Evolutionary conservation across 352 stramenopile species (phyloP), one percentile per base, ranked within the genome.

Genomic region (Pythium sp.): DNA sequence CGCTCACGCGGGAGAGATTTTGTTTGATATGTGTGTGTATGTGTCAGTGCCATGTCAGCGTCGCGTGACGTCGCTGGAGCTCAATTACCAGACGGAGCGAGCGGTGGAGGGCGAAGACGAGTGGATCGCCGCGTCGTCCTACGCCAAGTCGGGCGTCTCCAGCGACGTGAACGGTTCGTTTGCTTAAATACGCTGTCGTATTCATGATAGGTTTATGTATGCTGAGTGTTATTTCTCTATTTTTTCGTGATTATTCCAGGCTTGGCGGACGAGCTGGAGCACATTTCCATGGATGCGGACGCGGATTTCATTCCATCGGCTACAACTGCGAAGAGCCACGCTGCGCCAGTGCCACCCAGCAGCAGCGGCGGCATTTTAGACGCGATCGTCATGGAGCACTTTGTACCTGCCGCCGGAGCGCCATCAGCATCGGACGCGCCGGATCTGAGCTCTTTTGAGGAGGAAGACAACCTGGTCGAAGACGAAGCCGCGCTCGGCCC

Each of bases 91-190:
- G 69, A 83, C 73, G 20, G 87, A 93, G 62, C 72, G 79, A 38
- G 67, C 81, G 2, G 81, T 95, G 5, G 88, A 93, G 12, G 89
- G 85, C 28, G 90, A 96, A 69, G 89, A 95, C 65, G 94, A 97
- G 38, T 98, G 94, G 94, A 71, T 98, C 22, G 86, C 95, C 3
- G 88, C 88, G 18, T 81, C 79, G n/a, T 91, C 94, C 22, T 89
- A 97, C 57, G 80, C 82, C 7, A 72, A 64, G 0, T 75, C 84
- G 54, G 73, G 72, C 14, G 57, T 53, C 65, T 67, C 73, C 18
- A 69, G 72, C 36, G 60, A 66, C 38, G 67, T 84, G 69, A 74
- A 72, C 70, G 38, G 62, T 80, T 32, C 67, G 70, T 28, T 81
- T 56, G 72, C 80, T 56, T 71, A 5, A 20, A 7, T 56, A 12